Base-by-base conservation (phyloP, 164 flowering plant genomes). In the Annona cherimola region DNA sequence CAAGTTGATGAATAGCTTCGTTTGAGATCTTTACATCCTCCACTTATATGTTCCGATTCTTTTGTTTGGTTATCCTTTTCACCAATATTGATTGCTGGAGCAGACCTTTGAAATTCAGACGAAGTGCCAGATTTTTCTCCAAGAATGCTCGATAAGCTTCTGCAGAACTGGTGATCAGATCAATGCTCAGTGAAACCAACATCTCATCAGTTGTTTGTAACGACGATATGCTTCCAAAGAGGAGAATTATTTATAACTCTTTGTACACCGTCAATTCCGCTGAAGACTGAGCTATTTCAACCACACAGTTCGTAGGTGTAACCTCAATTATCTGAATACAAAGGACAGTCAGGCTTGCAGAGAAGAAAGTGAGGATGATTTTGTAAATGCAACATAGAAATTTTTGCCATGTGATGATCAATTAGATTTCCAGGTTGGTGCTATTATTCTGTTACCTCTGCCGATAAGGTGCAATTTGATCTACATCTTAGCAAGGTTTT, bases 221-320 rank as follows among this genome's bases (percentile, higher is more conserved):
- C 18, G 35, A 46, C 14, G 45, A 45, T 4, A 68, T 11, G 41
- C 19, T 16, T 66, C 40, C 64, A 26, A 41, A 64, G 57, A 50
- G 57, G 57, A 4, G 57, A 72, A 4, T 4, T 54, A 14, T 60
- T n/a, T 14, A 2, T 87, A 88, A 93, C 86, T 88, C 80, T 71
- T 74, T 81, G 71, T 85, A 91, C 61, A 80, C 71, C 45, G 69
- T 73, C 40, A 85, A 77, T 59, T 87, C 88, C 60, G 90, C 91
- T 44, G 82, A 86, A 59, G 89, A 84, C 75, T 81, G 87, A 74
- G 92, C 89, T 78, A 91, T 80, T 78, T 89, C 88, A 41, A 91
- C 81, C 40, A 91, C 89, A 65, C 94, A 89, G 74, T 86, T 78
- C 16, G 83, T 81, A 5, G 97, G 97, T 72, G 93, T 81, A 65